phyloP scores from a whole-genome alignment of 2,329 filamentous ascomycete species.

The Colletotrichum euphorbiae region DNA sequence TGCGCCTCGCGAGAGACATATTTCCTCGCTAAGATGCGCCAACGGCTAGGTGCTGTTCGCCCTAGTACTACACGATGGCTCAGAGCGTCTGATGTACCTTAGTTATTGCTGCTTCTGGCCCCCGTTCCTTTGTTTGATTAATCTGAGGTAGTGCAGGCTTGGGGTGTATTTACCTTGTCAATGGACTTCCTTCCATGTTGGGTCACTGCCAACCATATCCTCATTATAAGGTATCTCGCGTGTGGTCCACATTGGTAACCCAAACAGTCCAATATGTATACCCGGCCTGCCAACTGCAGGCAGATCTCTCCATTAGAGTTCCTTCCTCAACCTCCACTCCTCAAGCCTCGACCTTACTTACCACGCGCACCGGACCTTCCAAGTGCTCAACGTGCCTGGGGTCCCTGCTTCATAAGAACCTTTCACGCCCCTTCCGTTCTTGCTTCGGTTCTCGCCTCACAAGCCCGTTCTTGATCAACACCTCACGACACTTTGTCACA shows the following conservation, averaged over 20 bases:
- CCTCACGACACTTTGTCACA: not conserved
- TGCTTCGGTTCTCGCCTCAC: not conserved
- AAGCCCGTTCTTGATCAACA: conserved; percentile 15
- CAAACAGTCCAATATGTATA: conserved; percentile 6
- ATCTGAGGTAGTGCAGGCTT: conserved; percentile 2
- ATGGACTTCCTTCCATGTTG: not conserved
- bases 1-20: conserved; percentile 28
- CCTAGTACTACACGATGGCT: conserved; percentile 22
- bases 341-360: not conserved
- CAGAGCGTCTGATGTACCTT: conserved; percentile 35
- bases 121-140: conserved; percentile 37
- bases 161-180: conserved; percentile 14
- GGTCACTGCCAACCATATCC: conserved; percentile 18
- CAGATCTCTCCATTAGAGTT: conserved; percentile 27
- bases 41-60: conserved; percentile 22
- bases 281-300: not conserved
- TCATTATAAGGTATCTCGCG: conserved; percentile 6
- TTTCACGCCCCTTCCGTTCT: conserved; percentile 11
- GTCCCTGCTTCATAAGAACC: conserved; percentile 32
- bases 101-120: conserved; percentile 16
- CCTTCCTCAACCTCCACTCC: conserved; percentile 16
- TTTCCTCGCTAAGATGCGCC: conserved; percentile 13
- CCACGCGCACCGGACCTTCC: not conserved
- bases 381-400: not conserved
- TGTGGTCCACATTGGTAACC: conserved; percentile 34